Percentiles rank a stretch among this genome's conserved stretches.
Evolutionary conservation across 176 grass and related monocot species (phyloP).

Genomic region (Tillandsia fasciculata): DNA sequence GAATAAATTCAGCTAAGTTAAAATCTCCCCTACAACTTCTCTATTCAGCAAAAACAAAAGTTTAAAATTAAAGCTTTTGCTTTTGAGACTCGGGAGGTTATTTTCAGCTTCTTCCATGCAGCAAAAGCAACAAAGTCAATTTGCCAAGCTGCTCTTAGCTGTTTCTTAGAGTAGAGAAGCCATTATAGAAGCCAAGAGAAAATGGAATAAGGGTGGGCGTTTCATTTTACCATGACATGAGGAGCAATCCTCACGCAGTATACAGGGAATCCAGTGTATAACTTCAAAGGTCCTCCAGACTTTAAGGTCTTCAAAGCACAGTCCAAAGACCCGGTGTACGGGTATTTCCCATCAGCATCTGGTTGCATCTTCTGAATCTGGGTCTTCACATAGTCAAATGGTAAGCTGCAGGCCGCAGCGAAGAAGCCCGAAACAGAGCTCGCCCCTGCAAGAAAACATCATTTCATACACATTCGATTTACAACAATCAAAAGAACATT

Average conservation of each 20-base stretch:
- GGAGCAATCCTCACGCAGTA: slow-evolving; percentile 90
- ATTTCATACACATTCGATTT: background rate
- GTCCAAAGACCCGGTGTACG: slow-evolving; percentile 79
- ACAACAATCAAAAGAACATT: background rate
- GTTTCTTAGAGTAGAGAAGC: background rate
- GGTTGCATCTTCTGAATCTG: slow-evolving; percentile 99
- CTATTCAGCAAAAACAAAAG: too few species aligned
- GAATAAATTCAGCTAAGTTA: too few species aligned
- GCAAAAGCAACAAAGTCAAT: too few species aligned
- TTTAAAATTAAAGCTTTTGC: too few species aligned
- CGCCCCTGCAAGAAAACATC: slow-evolving; percentile 47
- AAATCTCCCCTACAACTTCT: too few species aligned
- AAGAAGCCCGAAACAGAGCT: slow-evolving; percentile 92
- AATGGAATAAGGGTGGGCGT: background rate
- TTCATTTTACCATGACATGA: slow-evolving; percentile 66
- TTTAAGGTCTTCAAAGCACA: slow-evolving; percentile 79
- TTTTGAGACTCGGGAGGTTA: too few species aligned
- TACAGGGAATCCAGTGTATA: slow-evolving; percentile 88
- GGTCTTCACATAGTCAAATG: slow-evolving; percentile 94
- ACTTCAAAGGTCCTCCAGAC: slow-evolving; percentile 76
- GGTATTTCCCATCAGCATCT: slow-evolving; percentile 80
- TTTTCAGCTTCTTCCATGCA: background rate
- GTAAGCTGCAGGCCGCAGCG: slow-evolving; percentile 87
- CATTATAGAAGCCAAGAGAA: background rate
- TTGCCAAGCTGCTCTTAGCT: too few species aligned